These are phyloP conservation scores for Fragosphaeria purpurea DNA, from an alignment of 2,329 filamentous ascomycete species.

Conservation along the genomic window DNA sequence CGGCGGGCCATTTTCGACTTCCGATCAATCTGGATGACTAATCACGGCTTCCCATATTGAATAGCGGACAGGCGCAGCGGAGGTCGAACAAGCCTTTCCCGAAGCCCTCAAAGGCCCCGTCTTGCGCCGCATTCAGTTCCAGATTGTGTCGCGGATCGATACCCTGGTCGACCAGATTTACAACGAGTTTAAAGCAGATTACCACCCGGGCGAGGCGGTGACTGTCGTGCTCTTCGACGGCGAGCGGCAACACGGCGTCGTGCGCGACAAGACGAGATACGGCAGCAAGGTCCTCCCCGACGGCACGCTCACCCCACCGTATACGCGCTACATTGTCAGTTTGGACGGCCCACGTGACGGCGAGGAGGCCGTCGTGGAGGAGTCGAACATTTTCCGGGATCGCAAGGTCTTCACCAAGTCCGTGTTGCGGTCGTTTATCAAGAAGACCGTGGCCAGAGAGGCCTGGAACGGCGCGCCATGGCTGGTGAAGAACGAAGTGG, in stretches of 20 bases:
- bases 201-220: constrained; percentile 81
- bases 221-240: constrained; percentile 60
- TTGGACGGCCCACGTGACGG: constrained; percentile 52
- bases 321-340: constrained; percentile 72
- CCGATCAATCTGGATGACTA: too few relatives aligned
- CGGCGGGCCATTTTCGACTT: neutral
- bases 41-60: neutral
- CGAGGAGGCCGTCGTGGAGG: constrained; percentile 69
- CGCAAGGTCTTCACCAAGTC: constrained; percentile 91
- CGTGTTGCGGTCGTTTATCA: constrained; percentile 86
- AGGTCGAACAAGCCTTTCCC: constrained; percentile 86
- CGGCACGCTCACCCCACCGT: constrained; percentile 59
- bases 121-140: constrained; percentile 83
- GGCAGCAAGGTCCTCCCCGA: constrained; percentile 52
- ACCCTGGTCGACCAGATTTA: constrained; percentile 60
- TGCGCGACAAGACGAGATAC: constrained; percentile 79
- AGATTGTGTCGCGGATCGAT: constrained; percentile 79
- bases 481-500: constrained; percentile 79
- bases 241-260: constrained; percentile 61
- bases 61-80: constrained; percentile 67
- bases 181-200: constrained; percentile 78
- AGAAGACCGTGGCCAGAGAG: constrained; percentile 85
- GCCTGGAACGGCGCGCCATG: constrained; percentile 95
- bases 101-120: constrained; percentile 86
- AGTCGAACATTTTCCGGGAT: constrained; percentile 74